Conservation (phyloP, 768 basidiomycete species). For the Sarcomyxa edulis region DNA sequence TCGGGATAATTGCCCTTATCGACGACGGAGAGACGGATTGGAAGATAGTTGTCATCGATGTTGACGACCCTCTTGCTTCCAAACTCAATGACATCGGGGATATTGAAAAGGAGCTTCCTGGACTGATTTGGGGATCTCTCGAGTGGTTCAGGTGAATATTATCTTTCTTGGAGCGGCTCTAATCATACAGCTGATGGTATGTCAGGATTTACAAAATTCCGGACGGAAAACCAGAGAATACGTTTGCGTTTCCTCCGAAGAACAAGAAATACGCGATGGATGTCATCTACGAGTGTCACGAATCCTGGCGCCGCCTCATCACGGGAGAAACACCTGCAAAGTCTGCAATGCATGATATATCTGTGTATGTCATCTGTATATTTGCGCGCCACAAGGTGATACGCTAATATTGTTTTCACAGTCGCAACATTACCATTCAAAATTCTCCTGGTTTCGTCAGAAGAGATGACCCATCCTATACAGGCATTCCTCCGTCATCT, state of each 20-base stretch:
- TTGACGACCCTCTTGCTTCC: conserved; percentile 90
- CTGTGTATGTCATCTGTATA: conserved; percentile 77
- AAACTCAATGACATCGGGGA: conserved; percentile 99
- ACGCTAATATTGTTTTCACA: conserved; percentile 24
- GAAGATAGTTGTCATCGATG: conserved; percentile 99
- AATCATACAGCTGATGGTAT: conserved; percentile 7
- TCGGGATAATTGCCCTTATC: conserved; percentile 98
- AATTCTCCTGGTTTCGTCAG: conserved; percentile 68
- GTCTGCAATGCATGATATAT: conserved; percentile 67
- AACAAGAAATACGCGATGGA: conserved; percentile 99
- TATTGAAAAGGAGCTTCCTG: conserved; percentile 96
- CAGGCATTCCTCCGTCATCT: conserved; percentile 68
- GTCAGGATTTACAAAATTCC: conserved; percentile 92
- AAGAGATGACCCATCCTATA: conserved; percentile 59
- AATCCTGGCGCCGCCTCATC: conserved; percentile 95
- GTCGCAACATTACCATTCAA: conserved; percentile 74
- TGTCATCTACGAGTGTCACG: conserved; percentile 98
- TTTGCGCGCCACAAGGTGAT: too few relatives aligned
- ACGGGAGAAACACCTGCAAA: conserved; percentile 73
- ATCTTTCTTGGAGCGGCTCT: neutral
- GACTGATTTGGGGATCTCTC: conserved; percentile 93
- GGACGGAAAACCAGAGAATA: conserved; percentile 91
- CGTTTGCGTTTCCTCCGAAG: conserved; percentile 98
- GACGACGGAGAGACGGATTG: conserved; percentile 99
- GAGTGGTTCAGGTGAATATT: conserved; percentile 96